Evolutionary conservation across 2,329 filamentous ascomycete species (phyloP), one percentile per base, ranked within the genome.

Genomic region (Pestalotiopsis sp.): DNA sequence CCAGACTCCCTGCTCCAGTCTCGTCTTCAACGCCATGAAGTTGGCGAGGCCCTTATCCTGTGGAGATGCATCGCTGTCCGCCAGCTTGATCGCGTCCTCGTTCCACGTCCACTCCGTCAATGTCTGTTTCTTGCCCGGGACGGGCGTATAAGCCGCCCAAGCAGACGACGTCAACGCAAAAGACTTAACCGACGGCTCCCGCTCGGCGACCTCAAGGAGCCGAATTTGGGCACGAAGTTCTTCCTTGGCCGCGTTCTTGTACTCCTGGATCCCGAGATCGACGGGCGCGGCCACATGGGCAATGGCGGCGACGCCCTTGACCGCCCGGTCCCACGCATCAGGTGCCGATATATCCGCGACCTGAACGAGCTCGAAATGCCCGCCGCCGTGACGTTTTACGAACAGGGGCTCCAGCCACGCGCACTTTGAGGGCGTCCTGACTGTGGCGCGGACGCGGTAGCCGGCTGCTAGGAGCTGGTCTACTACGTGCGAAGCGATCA

Each of bases 401-500:
- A 62, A 66, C 14, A 69, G 27, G 4, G 38, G 14, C 12, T 25
- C 23, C 58, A 69, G 17, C 68, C 68, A 69, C 9, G 45, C 59
- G 59, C 52, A 67, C 25, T 67, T 66, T 12, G 13, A 27, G 7
- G 45, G 20, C 11, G 59, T 39, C 27, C 68, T 66, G 3, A 66
- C 64, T 14, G 64, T 67, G 5, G 56, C 81, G 14, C 83, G 81
- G 17, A 86, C 84, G 3, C 76, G 77, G 70, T 82, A 85, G 6
- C 83, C 83, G 0, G 73, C 73, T 0, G 72, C 65, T 0, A 85
- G 77, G 12, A 83, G 73, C 61, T 82, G 77, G 58, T 81, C 76
- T 3, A 77, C 79, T 6, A 82, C 75, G 17, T 84, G 78, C 0
- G 80, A 81, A 3, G 74, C 83, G 5, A 85, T 75, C 63, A 79